These are phyloP conservation scores for Eremothecium cymbalariae DNA, from an alignment of 1,139 yeast species.

Conservation along the genomic window DNA sequence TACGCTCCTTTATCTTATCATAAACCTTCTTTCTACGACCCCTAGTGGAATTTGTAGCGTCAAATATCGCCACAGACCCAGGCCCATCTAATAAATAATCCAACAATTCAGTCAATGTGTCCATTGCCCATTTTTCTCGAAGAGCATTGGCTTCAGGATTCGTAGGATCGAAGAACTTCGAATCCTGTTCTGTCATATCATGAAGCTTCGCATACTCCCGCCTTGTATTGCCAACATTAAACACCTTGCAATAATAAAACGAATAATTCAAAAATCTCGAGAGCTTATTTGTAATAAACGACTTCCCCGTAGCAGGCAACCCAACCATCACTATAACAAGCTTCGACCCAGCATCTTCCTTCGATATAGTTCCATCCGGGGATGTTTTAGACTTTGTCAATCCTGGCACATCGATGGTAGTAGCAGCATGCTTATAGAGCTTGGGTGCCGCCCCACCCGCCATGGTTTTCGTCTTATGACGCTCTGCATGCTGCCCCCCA, in stretches of 20 bases:
- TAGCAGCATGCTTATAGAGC: conserved; percentile 39
- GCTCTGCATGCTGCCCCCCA: conserved; percentile 1
- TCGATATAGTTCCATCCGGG: conserved; percentile 76
- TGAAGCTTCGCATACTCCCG: conserved; percentile 49
- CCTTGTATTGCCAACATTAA: conserved; percentile 91
- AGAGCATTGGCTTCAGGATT: conserved; percentile 56
- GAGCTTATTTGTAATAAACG: conserved; percentile 83
- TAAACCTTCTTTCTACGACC: conserved; percentile 61
- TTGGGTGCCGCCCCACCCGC: conserved; percentile 13
- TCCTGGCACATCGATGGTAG: conserved; percentile 89
- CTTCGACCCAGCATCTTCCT: conserved; percentile 65
- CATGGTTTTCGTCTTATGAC: neutral
- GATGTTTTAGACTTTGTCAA: conserved; percentile 75
- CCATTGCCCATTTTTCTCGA: conserved; percentile 95
- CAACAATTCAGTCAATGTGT: conserved; percentile 74
- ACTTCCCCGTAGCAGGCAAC: conserved; percentile 85
- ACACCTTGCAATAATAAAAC: conserved; percentile 81
- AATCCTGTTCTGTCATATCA: conserved; percentile 44
- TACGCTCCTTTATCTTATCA: conserved; percentile 59
- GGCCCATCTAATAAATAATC: conserved; percentile 72
- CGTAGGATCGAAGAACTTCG: conserved; percentile 80
- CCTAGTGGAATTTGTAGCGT: conserved; percentile 88
- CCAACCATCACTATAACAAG: conserved; percentile 94
- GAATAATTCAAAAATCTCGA: conserved; percentile 86
- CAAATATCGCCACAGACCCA: conserved; percentile 91